phyloP scores from a whole-genome alignment of 2,329 filamentous ascomycete genomes.

The Pseudocercospora pini-densiflorae region DNA sequence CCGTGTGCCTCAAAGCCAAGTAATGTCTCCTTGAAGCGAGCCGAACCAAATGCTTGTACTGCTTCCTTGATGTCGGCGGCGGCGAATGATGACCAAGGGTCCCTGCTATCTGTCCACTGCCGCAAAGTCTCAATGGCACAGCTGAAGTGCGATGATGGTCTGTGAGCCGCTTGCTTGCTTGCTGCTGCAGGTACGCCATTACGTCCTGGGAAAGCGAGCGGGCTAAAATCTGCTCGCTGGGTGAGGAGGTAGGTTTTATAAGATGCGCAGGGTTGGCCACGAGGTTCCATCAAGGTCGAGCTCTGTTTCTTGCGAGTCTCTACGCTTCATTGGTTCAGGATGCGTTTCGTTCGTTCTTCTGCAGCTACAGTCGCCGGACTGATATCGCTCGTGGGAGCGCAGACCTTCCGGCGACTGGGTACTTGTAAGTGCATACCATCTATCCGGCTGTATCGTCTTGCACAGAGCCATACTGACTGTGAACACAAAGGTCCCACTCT shows the following conservation, averaged over 20 bases:
- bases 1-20: conserved; percentile 16
- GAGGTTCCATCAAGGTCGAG: conserved; percentile 26
- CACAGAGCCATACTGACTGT: conserved; percentile 59
- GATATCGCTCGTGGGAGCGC: conserved; percentile 42
- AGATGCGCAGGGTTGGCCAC: conserved; percentile 10
- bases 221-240: not conserved
- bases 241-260: conserved; percentile 2
- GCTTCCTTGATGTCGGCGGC: conserved; percentile 14
- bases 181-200: conserved; percentile 18
- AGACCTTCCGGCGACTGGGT: conserved; percentile 61
- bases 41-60: conserved; percentile 16
- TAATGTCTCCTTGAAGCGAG: conserved; percentile 7
- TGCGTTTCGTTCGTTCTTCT: conserved; percentile 19
- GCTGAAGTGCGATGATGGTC: conserved; percentile 5
- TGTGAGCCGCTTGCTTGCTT: conserved; percentile 3
- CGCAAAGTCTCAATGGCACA: conserved; percentile 8
- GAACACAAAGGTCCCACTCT: conserved; percentile 60
- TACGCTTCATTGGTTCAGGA: conserved; percentile 18
- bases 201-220: conserved; percentile 1
- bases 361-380: conserved; percentile 17
- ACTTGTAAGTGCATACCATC: conserved; percentile 44
- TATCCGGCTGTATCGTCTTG: conserved; percentile 29
- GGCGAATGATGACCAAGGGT: not conserved
- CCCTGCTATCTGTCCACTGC: not conserved
- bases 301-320: conserved; percentile 6